Base-by-base conservation (phyloP, 169 alveolate genomes). In the Eimeria sp. region DNA sequence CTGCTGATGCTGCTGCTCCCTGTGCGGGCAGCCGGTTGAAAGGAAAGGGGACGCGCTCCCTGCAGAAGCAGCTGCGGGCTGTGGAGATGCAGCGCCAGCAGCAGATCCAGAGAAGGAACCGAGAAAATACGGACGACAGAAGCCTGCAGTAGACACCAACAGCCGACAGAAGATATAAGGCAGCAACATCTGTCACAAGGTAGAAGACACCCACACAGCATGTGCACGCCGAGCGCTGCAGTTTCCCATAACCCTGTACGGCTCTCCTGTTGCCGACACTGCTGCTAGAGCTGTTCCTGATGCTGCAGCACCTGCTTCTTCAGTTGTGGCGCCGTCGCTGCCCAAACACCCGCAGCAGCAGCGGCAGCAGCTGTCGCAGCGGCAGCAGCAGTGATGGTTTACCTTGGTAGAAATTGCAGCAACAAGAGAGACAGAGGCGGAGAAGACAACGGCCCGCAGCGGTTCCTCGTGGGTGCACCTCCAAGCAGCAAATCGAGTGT, bases 1-100 rank as follows among this genome's bases (percentile, higher is more conserved):
- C 27, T 73, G 84, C 84, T 73, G 84, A 22, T 78, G 70, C 70
- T 78, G 89, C 67, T 49, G 67, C 65, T 78, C 67, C 89, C 20
- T 54, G 61, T 75, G 43, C 86, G 43, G 86, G 13, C 86, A 45
- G 57, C 20, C 54, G 86, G 49, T 22, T 43, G 70, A 27, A 78
- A 20, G 25, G 89, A 49, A 30, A 49, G 89, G 45, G 27, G 40
- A 5, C 40, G 9, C 25, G 89, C 25, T 61, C 43, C 40, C 89
- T 78, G 89, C 70, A 78, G 63, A 22, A 78, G 89, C 89, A 78
- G 22, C 67, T 78, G 61, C 40, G 89, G 89, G 11, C 16, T 9
- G 65, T 43, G 61, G 40, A 78, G 65, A 27, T 78, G 89, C 22
- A 78, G 89, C 2, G 89, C 25, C 61, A 78, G 61, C 27, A 49